These are phyloP conservation scores for Papiliotrema nemorosa DNA, from an alignment of 1,284 basidiomycete genomes.

Conservation along the genomic window DNA sequence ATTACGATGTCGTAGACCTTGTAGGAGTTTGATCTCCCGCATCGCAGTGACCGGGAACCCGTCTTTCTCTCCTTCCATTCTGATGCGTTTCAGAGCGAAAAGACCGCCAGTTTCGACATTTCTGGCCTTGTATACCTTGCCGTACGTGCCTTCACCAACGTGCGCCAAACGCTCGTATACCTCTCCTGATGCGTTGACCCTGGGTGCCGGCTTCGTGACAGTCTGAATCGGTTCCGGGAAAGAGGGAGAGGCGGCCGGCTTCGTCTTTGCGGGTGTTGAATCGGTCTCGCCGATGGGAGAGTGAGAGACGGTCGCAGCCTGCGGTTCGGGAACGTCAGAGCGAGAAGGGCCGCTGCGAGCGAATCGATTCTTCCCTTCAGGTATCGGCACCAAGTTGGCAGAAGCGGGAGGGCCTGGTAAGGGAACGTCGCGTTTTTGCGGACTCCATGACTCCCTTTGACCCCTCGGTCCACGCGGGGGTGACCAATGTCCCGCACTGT, in stretches of 20 bases:
- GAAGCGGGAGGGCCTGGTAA: no score
- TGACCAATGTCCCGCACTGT: no score
- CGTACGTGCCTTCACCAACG: conserved; percentile 98
- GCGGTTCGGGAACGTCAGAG: no score
- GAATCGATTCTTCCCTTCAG: no score
- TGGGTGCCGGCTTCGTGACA: conserved; percentile 1
- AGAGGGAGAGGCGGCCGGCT: no score
- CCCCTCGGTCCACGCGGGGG: not conserved
- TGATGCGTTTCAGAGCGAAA: conserved; percentile 93
- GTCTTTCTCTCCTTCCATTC: conserved; percentile 96
- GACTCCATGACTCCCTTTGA: not conserved
- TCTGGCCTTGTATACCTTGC: conserved; percentile 97
- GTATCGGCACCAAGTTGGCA: no score
- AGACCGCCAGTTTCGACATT: conserved; percentile 69
- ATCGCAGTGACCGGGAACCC: conserved; percentile 99
- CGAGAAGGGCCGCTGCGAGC: no score
- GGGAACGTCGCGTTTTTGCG: not conserved
- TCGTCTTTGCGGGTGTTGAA: no score
- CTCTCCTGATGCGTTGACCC: conserved; percentile 34
- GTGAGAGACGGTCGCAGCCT: no score
- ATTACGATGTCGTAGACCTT: conserved; percentile 84
- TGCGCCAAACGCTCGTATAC: conserved; percentile 86
- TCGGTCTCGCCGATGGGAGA: no score
- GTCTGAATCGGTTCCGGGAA: no score
- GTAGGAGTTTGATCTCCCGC: conserved; percentile 96